phyloP scores from a whole-genome alignment of 2,329 filamentous ascomycete genomes.

The Aspergillus spinulosporus region DNA sequence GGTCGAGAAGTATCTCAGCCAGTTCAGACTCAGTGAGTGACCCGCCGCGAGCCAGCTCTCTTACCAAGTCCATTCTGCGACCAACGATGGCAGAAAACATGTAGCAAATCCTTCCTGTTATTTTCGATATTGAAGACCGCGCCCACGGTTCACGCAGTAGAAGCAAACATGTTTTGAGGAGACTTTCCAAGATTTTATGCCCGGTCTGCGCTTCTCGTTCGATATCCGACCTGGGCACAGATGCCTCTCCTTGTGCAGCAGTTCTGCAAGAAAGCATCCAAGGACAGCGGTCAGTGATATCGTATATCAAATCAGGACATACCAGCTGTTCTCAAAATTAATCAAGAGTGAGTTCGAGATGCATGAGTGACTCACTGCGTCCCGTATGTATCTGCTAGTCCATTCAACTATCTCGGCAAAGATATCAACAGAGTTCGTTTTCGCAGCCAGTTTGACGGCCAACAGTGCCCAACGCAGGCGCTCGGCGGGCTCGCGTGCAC shows the following conservation, averaged over 20 bases:
- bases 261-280: too few relatives aligned
- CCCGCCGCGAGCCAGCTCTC: too few relatives aligned
- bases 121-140: not conserved
- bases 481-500: too few relatives aligned
- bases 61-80: too few relatives aligned
- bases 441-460: not conserved
- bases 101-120: not conserved
- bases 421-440: not conserved
- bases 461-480: too few relatives aligned
- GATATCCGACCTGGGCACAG: not conserved
- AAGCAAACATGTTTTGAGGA: not conserved
- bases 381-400: not conserved
- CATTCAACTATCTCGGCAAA: not conserved
- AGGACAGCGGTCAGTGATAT: too few relatives aligned
- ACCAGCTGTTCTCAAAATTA: not conserved
- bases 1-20: too few relatives aligned
- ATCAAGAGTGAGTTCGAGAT: too few relatives aligned
- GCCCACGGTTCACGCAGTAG: not conserved
- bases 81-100: too few relatives aligned
- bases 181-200: not conserved
- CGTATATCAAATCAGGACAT: too few relatives aligned
- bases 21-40: too few relatives aligned
- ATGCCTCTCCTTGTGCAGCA: too few relatives aligned
- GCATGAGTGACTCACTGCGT: not conserved
- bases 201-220: not conserved